Evolutionary conservation across 805 yeast species (phyloP), one percentile per base, ranked within the genome.

Genomic region (Saturnispora besseyi): DNA sequence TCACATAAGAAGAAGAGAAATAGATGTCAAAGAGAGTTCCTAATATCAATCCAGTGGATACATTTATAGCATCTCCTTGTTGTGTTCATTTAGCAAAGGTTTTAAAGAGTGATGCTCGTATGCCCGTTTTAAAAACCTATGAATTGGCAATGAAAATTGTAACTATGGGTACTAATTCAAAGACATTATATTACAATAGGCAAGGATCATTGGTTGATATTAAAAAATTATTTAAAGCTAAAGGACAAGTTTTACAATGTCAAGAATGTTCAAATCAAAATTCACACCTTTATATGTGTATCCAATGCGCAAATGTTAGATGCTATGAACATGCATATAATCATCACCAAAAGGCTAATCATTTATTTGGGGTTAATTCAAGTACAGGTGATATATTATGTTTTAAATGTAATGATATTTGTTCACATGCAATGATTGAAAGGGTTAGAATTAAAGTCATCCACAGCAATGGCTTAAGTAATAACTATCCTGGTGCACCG

Each of bases 291-390:
- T 81, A 74, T 58, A 76, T 84, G 73, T 86, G 95, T 62, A 63
- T 86, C 37, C 90, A 84, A 60, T 86, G 95, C 61, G 84, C 89
- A 1, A 80, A 78, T 60, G 78, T 82, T 49, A 91, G 91, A 1
- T 86, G 95, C 61, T 73, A 77, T 69, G 69, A 71, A 44, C 82
- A 78, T 60, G 76, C 77, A 41, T 59, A 65, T 28, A 54, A 53
- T 7, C 84, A 79, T 62, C 74, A 78, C 15, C 69, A 70, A 54
- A 55, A 60, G 13, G 61, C 65, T 3, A 76, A 77, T 22, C 87
- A 81, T 64, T 62, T 71, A 2, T 74, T 81, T 62, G 66, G 67
- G 10, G 82, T 87, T 36, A 89, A 84, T 63, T 72, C 88, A 3
- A 69, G 71, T 18, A 75, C 79, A 45, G 90, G 90, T 1, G 73